phyloP scores from a whole-genome alignment of 306 rosid genomes.

The Lathyrus sativus region DNA sequence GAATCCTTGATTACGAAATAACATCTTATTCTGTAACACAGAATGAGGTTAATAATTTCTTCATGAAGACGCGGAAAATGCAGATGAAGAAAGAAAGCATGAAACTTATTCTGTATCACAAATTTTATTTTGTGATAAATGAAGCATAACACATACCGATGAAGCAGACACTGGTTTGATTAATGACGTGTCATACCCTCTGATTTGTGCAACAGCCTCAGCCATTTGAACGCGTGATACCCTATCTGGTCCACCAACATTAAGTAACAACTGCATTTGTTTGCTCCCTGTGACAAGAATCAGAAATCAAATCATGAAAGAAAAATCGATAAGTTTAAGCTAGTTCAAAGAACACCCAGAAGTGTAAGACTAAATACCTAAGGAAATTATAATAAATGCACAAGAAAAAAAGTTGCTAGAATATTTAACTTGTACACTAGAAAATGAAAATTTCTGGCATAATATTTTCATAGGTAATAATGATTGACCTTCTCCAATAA shows the following conservation, averaged over 20 bases:
- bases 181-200: conserved; percentile 67
- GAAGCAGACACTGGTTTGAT: conserved; percentile 75
- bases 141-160: conserved; percentile 49
- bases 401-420: background rate
- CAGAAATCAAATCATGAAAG: conserved; percentile 34
- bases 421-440: conserved; percentile 8
- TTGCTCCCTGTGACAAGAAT: conserved; percentile 55
- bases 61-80: background rate
- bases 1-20: conserved; percentile 18
- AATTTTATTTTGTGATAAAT: conserved; percentile 24
- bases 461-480: background rate
- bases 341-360: conserved; percentile 27
- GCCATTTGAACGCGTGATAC: conserved; percentile 90
- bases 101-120: conserved; percentile 1
- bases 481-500: background rate
- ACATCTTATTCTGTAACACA: background rate
- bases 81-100: conserved; percentile 31
- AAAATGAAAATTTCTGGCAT: conserved; percentile 22
- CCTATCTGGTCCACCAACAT: conserved; percentile 87
- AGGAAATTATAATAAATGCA: background rate
- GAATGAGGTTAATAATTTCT: conserved; percentile 6
- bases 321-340: conserved; percentile 3
- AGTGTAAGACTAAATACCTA: background rate
- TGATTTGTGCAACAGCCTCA: conserved; percentile 72
- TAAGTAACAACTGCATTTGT: conserved; percentile 68